phyloP scores from a whole-genome alignment of 805 yeast species.

The Saccharomyces paradoxus region DNA sequence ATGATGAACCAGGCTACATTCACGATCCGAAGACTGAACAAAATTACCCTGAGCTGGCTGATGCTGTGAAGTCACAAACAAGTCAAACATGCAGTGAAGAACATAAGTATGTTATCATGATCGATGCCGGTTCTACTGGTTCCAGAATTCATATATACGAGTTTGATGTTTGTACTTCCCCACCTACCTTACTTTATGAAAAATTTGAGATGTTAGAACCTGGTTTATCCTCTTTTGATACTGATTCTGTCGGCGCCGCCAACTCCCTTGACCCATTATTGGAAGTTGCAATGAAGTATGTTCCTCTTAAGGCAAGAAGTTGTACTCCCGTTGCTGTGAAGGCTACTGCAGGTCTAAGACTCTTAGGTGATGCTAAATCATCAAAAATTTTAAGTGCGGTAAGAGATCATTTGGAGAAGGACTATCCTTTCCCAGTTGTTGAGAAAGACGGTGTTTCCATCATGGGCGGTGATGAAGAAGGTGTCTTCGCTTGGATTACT shows the following conservation, averaged over 20 bases:
- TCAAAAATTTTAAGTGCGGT: slow-evolving; percentile 68
- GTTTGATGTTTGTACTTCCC: slow-evolving; percentile 77
- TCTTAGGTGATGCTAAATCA: slow-evolving; percentile 71
- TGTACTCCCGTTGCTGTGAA: slow-evolving; percentile 95
- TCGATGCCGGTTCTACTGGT: slow-evolving; percentile 97
- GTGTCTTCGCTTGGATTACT: slow-evolving; percentile 98
- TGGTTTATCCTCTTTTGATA: slow-evolving; percentile 79
- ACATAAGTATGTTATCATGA: slow-evolving; percentile 76
- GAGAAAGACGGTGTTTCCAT: slow-evolving; percentile 79
- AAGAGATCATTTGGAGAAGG: slow-evolving; percentile 58
- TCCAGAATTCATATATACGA: slow-evolving; percentile 91
- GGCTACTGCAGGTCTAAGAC: slow-evolving; percentile 95
- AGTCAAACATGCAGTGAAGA: slow-evolving; percentile 31
- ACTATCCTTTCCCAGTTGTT: slow-evolving; percentile 90
- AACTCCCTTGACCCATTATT: slow-evolving; percentile 78
- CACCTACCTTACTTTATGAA: slow-evolving; percentile 75
- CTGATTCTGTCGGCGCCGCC: slow-evolving; percentile 81
- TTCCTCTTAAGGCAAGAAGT: slow-evolving; percentile 62
- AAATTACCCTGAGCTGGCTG: slow-evolving; percentile 18
- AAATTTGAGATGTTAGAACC: slow-evolving; percentile 84
- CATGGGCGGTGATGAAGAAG: slow-evolving; percentile 96
- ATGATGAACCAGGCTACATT: slow-evolving; percentile 20
- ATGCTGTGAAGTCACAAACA: slow-evolving; percentile 18
- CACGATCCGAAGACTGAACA: slow-evolving; percentile 14
- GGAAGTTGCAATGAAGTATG: slow-evolving; percentile 61